Evolutionary conservation across 2,329 filamentous ascomycete genomes (phyloP), one percentile per base, ranked within the genome.

Genomic region (Phyllosticta citrichinensis): DNA sequence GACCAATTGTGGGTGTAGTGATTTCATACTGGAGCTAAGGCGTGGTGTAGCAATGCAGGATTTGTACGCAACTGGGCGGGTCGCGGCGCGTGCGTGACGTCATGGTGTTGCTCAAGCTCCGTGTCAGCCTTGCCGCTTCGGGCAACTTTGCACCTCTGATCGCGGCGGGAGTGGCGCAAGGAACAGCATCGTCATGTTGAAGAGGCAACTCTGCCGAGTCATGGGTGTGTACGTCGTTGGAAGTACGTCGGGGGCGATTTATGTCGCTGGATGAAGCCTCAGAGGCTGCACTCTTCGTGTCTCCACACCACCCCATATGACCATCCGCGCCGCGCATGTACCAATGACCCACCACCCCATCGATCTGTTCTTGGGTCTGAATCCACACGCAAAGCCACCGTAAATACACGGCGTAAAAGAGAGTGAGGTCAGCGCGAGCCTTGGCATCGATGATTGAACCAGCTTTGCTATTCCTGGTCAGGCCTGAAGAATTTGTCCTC

Each of bases 21-120:
- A 60, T 60, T 60, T 60, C 58, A 60, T 60, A 56, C 58, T 60
- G 58, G 58, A 56, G 58, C 56, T 35, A 52, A 53, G 24, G 27
- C 33, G 52, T 22, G 22, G 35, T 51, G 35, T 51, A n/a, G 25
- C 24, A n/a, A 12, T 19, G 17, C 11, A 50, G 52, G 5, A 35
- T 47, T 33, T 24, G 35, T 11, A 60, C 33, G 58, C 52, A 55
- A 56, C 53, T 24, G 25, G 58, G 54, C 58, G 53, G 53, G 58
- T 56, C 58, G 40, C 27, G 58, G 33, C 24, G 27, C 53, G 27
- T 27, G 24, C 20, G n/a, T 60, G 58, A 60, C 58, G 58, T 60
- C 58, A 60, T 8, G n/a, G 52, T 1, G 51, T 52, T 56, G n/a
- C 20, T 53, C 19, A 35, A 19, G 14, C 57, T 30, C 1, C 52